Conservation (phyloP, 2,329 filamentous ascomycete genomes). For the Colletotrichum destructivum region DNA sequence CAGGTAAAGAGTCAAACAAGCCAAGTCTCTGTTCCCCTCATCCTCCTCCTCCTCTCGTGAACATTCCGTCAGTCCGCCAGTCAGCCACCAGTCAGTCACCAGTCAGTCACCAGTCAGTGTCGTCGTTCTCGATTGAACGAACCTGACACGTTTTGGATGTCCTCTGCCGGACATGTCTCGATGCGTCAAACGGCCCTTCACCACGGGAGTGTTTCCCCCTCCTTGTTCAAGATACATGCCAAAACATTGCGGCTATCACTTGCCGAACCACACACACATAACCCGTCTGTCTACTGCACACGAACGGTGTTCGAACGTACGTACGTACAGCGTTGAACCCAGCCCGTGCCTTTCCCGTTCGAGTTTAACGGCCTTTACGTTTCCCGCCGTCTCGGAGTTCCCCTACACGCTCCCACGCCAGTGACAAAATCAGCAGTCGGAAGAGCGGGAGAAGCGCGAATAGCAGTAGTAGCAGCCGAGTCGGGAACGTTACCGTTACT, state of each 20-base stretch:
- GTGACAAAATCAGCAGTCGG: not conserved
- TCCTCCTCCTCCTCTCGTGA: no score
- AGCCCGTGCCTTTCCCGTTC: slow-evolving; percentile 5
- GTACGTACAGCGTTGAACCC: not conserved
- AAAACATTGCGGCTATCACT: not conserved
- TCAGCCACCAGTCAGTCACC: not conserved
- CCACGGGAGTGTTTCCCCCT: not conserved
- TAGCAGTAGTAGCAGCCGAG: not conserved
- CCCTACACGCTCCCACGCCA: slow-evolving; percentile 25
- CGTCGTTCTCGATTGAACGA: slow-evolving; percentile 19
- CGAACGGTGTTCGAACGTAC: no score
- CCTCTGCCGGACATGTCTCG: slow-evolving; percentile 5
- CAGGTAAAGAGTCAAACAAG: slow-evolving; percentile 1
- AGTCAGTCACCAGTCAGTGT: no score
- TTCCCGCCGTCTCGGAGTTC: slow-evolving; percentile 8
- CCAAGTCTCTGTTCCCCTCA: not conserved
- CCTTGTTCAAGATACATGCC: slow-evolving; percentile 13
- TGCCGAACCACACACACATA: slow-evolving; percentile 4
- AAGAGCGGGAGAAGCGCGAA: not conserved
- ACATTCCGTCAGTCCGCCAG: not conserved
- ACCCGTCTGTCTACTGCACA: not conserved
- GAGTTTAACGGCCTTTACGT: not conserved
- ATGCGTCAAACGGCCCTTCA: not conserved
- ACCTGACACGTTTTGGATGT: slow-evolving; percentile 19
- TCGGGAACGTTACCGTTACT: not conserved